Percentiles rank a stretch among this genome's conserved stretches.
Conservation (phyloP, 495 filamentous ascomycete species). For the Antarctomyces pellizariae region DNA sequence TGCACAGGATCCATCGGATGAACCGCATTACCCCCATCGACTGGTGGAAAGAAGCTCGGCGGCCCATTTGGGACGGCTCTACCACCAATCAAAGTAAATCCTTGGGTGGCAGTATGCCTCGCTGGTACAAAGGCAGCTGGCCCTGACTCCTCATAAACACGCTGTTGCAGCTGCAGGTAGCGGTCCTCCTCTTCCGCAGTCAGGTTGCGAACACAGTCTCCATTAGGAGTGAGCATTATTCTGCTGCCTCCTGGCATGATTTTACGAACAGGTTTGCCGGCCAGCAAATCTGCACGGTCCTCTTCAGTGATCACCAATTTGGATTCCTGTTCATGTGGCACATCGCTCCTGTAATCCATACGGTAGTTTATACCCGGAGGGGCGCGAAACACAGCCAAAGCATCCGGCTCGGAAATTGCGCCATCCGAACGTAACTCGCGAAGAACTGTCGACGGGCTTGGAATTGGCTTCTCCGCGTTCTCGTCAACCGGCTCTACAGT, state of each 20-base stretch:
- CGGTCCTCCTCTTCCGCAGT: slow-evolving; percentile 51
- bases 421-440: slow-evolving; percentile 14
- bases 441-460: slow-evolving; percentile 15
- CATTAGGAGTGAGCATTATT: slow-evolving; percentile 55
- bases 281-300: slow-evolving; percentile 22
- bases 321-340: slow-evolving; percentile 15
- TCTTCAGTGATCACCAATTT: slow-evolving; percentile 27
- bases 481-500: slow-evolving; percentile 17
- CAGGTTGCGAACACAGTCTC: slow-evolving; percentile 54
- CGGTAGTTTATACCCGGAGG: slow-evolving; percentile 13
- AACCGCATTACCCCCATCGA: slow-evolving; percentile 13
- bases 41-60: slow-evolving; percentile 24
- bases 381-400: slow-evolving; percentile 15
- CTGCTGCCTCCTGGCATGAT: slow-evolving; percentile 20
- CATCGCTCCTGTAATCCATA: slow-evolving; percentile 13
- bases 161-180: slow-evolving; percentile 50
- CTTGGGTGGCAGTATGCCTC: slow-evolving; percentile 13
- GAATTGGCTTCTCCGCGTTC: slow-evolving; percentile 13
- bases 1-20: slow-evolving; percentile 24
- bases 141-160: slow-evolving; percentile 20
- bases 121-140: slow-evolving; percentile 24
- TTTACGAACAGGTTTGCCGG: slow-evolving; percentile 27
- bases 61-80: slow-evolving; percentile 30
- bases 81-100: slow-evolving; percentile 29
- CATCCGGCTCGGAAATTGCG: slow-evolving; percentile 8